These are phyloP conservation scores for Coniella lustricola DNA, from an alignment of 2,329 filamentous ascomycete genomes.

Conservation along the genomic window DNA sequence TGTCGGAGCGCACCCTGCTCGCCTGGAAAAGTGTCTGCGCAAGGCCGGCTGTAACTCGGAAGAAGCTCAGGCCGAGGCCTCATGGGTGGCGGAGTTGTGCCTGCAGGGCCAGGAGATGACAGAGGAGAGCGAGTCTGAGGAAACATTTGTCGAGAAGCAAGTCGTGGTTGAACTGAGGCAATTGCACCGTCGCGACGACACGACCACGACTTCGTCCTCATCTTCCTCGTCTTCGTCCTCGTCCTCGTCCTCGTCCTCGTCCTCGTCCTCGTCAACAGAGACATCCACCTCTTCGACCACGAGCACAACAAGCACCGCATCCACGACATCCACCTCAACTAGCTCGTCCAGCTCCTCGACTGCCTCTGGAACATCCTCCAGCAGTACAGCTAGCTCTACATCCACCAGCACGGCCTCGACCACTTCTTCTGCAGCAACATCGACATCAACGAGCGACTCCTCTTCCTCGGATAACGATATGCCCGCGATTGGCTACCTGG, in stretches of 20 bases:
- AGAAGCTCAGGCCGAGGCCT: neutral
- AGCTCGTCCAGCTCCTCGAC: neutral
- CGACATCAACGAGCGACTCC: neutral
- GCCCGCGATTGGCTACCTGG: neutral
- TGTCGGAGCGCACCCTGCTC: neutral
- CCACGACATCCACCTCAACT: neutral
- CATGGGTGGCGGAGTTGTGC: neutral
- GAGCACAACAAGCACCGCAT: neutral
- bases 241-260: neutral
- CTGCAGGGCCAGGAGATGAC: neutral
- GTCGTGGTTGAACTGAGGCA: conserved; percentile 2
- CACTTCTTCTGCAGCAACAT: neutral
- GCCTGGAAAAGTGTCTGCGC: neutral
- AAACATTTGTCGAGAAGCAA: neutral
- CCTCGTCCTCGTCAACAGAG: neutral
- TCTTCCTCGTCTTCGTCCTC: neutral
- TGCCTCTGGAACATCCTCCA: neutral
- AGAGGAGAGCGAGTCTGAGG: neutral
- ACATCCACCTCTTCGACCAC: neutral
- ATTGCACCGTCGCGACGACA: neutral
- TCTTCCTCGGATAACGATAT: neutral
- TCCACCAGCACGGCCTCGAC: conserved; percentile 1
- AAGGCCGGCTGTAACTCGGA: neutral
- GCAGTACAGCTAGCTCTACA: conserved; percentile 1
- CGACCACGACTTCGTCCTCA: neutral